Evolutionary conservation across 148 eudicot genomes (phyloP), one percentile per base, ranked within the genome.

Genomic region (Pharnaceum exiguum): DNA sequence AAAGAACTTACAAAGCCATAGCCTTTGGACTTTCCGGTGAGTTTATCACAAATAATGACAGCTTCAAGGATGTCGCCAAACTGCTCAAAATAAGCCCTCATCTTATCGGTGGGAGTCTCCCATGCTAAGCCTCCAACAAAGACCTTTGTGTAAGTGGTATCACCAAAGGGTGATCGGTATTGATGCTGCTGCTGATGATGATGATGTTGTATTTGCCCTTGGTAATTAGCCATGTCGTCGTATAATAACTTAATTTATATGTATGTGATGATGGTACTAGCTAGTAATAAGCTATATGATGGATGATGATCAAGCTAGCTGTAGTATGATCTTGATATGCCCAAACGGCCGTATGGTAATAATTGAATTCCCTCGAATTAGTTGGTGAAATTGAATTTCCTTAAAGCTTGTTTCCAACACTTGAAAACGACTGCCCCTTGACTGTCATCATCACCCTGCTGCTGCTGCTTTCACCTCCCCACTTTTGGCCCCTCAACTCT

Each of bases 61-160:
- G 95, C 95, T 66, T 90, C 97, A 30, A 90, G 89, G 60, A 90
- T 90, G 0, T 87, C 89, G 0, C 97, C 97, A 31, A 87, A 90
- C 35, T 84, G 97, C 46, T 84, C 83, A 15, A 90, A 90, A 55
- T 90, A 90, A 22, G 51, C 28, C 0, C 80, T 73, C 93, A 90
- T 78, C 51, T 73, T 82, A 27, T 90, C 93, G 0, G 93, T 80
- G 0, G 79, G 95, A 5, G 97, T 87, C 53, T 90, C 97, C 97
- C 97, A 90, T 22, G 97, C 95, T 16, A 90, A 72, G 0, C 97
- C 97, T 11, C 97, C 97, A 1, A 85, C 97, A 53, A 86, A 90
- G 0, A 90, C 82, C 62, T 90, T 90, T 0, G 95, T 90, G 36
- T 70, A 77, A 0, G 95, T 90, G 1, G 97, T 90, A 66, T 87